Evolutionary conservation across 1,284 basidiomycete species (phyloP).

Genomic region (Gomphus bonarii): DNA sequence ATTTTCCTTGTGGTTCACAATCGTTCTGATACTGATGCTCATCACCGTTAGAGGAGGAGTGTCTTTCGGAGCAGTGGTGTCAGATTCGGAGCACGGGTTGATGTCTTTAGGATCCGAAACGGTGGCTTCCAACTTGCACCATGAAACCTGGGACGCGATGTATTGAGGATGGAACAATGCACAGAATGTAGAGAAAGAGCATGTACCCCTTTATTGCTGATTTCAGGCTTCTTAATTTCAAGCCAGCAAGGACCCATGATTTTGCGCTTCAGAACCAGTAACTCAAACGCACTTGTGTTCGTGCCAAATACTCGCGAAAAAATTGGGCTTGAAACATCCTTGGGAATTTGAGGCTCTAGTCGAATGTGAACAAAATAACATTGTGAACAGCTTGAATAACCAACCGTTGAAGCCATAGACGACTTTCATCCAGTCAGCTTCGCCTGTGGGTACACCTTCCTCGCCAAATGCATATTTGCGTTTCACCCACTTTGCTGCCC

Average conservation of each 20-base stretch:
- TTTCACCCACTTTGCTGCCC: slow-evolving; percentile 77
- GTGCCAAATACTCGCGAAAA: slow-evolving; percentile 90
- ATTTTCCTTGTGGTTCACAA: slow-evolving; percentile 92
- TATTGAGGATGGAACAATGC: slow-evolving; percentile 4
- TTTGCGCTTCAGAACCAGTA: slow-evolving; percentile 91
- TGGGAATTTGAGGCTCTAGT: slow-evolving; percentile 55
- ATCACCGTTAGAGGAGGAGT: slow-evolving; percentile 86
- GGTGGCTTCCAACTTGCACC: slow-evolving; percentile 92
- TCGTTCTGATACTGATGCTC: slow-evolving; percentile 83
- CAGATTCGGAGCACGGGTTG: slow-evolving; percentile 72
- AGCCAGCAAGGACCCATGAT: slow-evolving; percentile 99
- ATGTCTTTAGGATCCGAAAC: slow-evolving; percentile 84
- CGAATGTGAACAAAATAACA: background rate
- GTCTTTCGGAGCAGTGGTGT: slow-evolving; percentile 66
- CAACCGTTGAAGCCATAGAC: slow-evolving; percentile 76
- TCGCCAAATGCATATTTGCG: slow-evolving; percentile 93
- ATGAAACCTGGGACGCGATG: slow-evolving; percentile 57
- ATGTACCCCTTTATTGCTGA: slow-evolving; percentile 70
- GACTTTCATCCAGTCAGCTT: slow-evolving; percentile 87
- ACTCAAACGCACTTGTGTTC: slow-evolving; percentile 87
- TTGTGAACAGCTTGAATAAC: slow-evolving; percentile 16
- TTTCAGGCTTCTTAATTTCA: slow-evolving; percentile 63
- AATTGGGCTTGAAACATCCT: slow-evolving; percentile 68
- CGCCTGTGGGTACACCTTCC: slow-evolving; percentile 69
- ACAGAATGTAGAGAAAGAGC: background rate